phyloP scores from a whole-genome alignment of 805 yeast species.

The Yarrowia deformans region DNA sequence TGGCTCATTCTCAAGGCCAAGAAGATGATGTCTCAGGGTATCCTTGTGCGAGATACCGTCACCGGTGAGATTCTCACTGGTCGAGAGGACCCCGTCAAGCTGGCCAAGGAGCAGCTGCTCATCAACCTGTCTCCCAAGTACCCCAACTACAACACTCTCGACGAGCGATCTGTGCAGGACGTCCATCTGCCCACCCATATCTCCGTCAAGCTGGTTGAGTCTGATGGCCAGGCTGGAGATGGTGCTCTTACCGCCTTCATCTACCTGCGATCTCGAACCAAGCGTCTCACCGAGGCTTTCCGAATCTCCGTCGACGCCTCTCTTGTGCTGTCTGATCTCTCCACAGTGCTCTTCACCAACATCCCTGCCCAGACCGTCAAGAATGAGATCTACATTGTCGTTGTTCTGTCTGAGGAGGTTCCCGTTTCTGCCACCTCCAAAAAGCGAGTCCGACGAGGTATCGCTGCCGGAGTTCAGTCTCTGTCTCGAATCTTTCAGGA shows the following conservation, averaged over 20 bases:
- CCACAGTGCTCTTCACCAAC: slow-evolving; percentile 81
- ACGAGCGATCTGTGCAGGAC: slow-evolving; percentile 40
- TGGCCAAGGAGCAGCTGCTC: slow-evolving; percentile 72
- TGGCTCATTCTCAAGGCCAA: slow-evolving; percentile 48
- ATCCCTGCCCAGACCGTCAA: slow-evolving; percentile 67
- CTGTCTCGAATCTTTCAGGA: slow-evolving; percentile 77
- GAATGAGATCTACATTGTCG: slow-evolving; percentile 76
- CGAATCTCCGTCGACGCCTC: slow-evolving; percentile 68
- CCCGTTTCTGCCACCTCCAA: slow-evolving; percentile 51
- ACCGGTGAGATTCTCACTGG: slow-evolving; percentile 48
- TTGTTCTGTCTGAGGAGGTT: slow-evolving; percentile 74
- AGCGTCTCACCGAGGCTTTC: slow-evolving; percentile 79
- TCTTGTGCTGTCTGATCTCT: slow-evolving; percentile 68
- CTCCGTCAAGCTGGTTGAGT: slow-evolving; percentile 77
- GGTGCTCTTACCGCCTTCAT: slow-evolving; percentile 79
- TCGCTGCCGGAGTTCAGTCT: slow-evolving; percentile 89
- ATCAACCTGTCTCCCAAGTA: slow-evolving; percentile 76
- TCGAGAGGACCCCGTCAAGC: slow-evolving; percentile 57
- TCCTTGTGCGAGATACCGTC: slow-evolving; percentile 47
- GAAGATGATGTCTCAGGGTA: slow-evolving; percentile 49
- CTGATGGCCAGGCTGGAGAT: slow-evolving; percentile 62
- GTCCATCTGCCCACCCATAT: slow-evolving; percentile 59
- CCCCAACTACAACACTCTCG: slow-evolving; percentile 54
- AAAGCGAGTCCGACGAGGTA: slow-evolving; percentile 66
- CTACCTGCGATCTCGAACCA: slow-evolving; percentile 68